Base-by-base conservation (phyloP, 345 rosid species). In the Ceriops decandra region DNA sequence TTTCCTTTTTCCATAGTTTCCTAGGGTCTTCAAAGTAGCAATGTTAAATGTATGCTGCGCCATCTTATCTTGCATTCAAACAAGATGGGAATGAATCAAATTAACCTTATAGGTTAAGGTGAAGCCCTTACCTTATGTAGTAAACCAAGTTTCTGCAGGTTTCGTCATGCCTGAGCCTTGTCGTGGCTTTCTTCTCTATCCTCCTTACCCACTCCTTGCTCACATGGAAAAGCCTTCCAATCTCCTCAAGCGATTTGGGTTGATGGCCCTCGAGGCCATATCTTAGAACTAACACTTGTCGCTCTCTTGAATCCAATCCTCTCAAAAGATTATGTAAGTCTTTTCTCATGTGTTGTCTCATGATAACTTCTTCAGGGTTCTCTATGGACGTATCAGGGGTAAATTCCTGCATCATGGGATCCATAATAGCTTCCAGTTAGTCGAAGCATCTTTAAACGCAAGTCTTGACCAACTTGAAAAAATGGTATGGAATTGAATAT, bases 201-300 rank as follows among this genome's bases (percentile, higher is more conserved):
- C 73, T 83, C 77, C 96, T 79, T 57, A 90, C 84, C 95, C 96
- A 88, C 74, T 92, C 95, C 80, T 92, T 92, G 85, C 95, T 92
- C 36, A 90, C 92, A 4, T 64, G 71, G 65, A 87, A 81, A 27
- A 71, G 64, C 83, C 75, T 84, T 52, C 96, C 96, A 35, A 84
- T 88, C 84, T 90, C 92, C 77, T 82, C 95, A 0, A 92, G 86
- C 2, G 98, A 87, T 84, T 73, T 82, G 0, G 89, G 86, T 68
- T 66, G 86, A 30, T 82, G 72, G 69, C 80, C 86, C 27, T 67
- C 63, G 56, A 92, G 76, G 57, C 95, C 92, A 5, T 82, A 85
- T 65, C 96, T 84, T 47, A 88, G 72, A 27, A 80, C 51, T 79
- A 90, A 68, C 68, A 92, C 92, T 78, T 81, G 83, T 74, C 81